phyloP scores from a whole-genome alignment of 306 rosid genomes.

The Crotalaria pallida region DNA sequence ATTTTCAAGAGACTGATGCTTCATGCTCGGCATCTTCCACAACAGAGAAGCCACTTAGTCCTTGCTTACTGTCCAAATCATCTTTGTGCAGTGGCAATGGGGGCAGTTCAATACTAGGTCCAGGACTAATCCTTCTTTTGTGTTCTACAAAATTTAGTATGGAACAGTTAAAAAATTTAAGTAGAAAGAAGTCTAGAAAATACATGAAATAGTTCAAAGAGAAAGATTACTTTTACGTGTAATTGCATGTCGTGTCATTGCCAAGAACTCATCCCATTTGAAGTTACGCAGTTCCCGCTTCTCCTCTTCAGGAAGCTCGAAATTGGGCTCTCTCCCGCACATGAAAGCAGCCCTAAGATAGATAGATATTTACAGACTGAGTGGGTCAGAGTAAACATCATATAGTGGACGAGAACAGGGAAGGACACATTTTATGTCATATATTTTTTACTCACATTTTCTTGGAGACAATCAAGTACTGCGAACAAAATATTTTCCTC shows the following conservation, averaged over 20 bases:
- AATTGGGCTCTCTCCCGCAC: constrained; percentile 95
- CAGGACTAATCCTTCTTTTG: constrained; percentile 50
- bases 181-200: background rate
- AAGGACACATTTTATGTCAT: background rate
- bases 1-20: constrained; percentile 37
- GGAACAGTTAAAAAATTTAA: constrained; percentile 19
- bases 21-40: constrained; percentile 52
- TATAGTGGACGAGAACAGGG: background rate
- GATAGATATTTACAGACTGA: background rate
- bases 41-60: constrained; percentile 25
- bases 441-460: background rate
- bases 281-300: constrained; percentile 60
- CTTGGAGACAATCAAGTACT: background rate
- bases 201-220: background rate
- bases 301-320: constrained; percentile 71
- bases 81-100: constrained; percentile 29
- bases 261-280: constrained; percentile 91
- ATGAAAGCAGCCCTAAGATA: constrained; percentile 86
- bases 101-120: constrained; percentile 26
- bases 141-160: constrained; percentile 38
- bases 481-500: background rate
- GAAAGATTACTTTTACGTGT: constrained; percentile 63
- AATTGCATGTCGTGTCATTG: constrained; percentile 71
- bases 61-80: constrained; percentile 44
- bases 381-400: background rate